These are phyloP conservation scores for Serpula lacrymans DNA, from an alignment of 768 basidiomycete genomes.

Conservation along the genomic window DNA sequence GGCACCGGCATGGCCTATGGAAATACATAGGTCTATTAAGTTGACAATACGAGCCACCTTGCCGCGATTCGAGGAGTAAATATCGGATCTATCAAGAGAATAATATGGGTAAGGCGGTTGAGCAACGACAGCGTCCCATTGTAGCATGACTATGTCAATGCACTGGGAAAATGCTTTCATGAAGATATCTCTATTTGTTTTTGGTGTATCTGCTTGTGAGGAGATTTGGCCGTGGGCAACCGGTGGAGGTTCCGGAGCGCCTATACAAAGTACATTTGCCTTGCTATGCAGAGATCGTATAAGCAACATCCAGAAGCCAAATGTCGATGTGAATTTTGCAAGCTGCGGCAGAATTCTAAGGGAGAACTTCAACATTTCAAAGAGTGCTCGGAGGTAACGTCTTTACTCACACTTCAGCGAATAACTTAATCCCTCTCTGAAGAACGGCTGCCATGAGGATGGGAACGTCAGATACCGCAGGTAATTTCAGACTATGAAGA, in stretches of 20 bases:
- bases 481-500: not conserved
- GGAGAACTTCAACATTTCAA: not conserved
- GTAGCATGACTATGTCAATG: too few relatives aligned
- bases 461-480: not conserved
- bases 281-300: not conserved
- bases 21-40: constrained; percentile 21
- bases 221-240: too few relatives aligned
- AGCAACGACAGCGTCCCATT: not conserved
- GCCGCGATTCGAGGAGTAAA: not conserved
- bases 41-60: constrained; percentile 22
- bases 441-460: not conserved
- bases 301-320: not conserved
- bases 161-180: not conserved
- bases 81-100: not conserved
- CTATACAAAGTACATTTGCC: not conserved
- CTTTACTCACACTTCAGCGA: constrained; percentile 1
- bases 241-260: not conserved
- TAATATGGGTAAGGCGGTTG: too few relatives aligned
- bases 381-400: not conserved
- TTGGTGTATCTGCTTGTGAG: not conserved
- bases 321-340: not conserved
- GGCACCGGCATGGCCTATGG: constrained; percentile 14
- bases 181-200: not conserved
- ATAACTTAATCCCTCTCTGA: not conserved
- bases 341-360: constrained; percentile 4